Evolutionary conservation across 306 rosid species (phyloP).

Genomic region (Acmispon strigosus): DNA sequence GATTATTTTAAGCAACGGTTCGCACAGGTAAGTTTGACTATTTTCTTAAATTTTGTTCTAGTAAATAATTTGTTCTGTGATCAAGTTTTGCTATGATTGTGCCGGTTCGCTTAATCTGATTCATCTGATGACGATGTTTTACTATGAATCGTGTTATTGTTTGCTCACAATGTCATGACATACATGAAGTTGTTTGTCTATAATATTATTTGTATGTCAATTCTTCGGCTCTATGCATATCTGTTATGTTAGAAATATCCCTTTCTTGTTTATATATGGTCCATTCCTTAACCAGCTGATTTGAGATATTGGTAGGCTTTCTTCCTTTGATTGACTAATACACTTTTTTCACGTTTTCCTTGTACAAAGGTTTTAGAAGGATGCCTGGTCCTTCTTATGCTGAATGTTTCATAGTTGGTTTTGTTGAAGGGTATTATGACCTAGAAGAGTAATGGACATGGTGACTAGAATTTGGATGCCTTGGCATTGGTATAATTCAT

Average conservation of each 20-base stretch:
- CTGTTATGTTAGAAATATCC: too few relatives aligned
- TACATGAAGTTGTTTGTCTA: not conserved
- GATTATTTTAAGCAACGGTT: slow-evolving; percentile 97
- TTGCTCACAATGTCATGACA: not conserved
- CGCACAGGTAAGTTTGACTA: slow-evolving; percentile 69
- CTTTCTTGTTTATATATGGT: not conserved
- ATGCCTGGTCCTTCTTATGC: not conserved
- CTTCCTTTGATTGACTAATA: not conserved
- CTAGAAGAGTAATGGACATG: not conserved
- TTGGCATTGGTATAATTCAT: not conserved
- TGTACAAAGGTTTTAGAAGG: not conserved
- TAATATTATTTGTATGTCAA: not conserved
- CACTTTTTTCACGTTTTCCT: not conserved
- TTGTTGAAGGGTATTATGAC: not conserved
- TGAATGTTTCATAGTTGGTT: not conserved
- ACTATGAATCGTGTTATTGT: not conserved
- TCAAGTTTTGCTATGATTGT: not conserved
- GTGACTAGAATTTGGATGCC: not conserved
- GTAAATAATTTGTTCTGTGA: not conserved
- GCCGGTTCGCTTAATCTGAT: not conserved
- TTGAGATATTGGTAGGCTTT: not conserved
- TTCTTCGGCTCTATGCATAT: not conserved
- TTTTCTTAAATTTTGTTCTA: not conserved
- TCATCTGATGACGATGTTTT: not conserved
- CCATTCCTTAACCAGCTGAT: not conserved